Evolutionary conservation across 805 yeast species (phyloP).

Genomic region (Peterozyma xylosa): DNA sequence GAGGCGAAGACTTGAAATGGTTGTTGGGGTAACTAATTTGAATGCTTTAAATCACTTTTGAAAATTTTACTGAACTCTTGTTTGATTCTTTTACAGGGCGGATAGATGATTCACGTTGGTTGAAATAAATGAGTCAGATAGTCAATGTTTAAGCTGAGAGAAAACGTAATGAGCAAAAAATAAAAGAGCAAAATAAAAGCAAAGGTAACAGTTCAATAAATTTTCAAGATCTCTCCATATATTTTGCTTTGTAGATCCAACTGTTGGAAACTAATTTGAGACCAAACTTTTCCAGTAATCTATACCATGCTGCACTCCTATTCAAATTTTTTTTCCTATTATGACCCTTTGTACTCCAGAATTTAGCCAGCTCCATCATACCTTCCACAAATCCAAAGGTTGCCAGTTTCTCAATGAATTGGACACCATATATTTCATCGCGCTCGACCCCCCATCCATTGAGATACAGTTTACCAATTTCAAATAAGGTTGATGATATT

Average conservation of each 20-base stretch:
- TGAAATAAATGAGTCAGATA: no score
- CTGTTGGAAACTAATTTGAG: slow-evolving; percentile 56
- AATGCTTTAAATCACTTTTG: no score
- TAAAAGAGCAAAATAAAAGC: no score
- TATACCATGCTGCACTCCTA: slow-evolving; percentile 64
- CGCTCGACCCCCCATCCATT: slow-evolving; percentile 50
- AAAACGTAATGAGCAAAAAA: no score
- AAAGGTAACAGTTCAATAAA: no score
- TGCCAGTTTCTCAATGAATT: slow-evolving; percentile 56
- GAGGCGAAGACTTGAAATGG: slow-evolving; percentile 28
- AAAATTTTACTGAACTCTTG: no score
- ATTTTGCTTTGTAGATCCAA: slow-evolving; percentile 72
- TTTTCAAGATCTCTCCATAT: slow-evolving; percentile 18
- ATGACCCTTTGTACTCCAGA: slow-evolving; percentile 56
- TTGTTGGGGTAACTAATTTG: slow-evolving; percentile 22
- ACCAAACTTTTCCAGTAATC: slow-evolving; percentile 59
- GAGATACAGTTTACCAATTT: slow-evolving; percentile 49
- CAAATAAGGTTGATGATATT: slow-evolving; percentile 45
- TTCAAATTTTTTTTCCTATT: slow-evolving; percentile 47
- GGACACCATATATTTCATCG: slow-evolving; percentile 51
- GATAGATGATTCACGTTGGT: no score
- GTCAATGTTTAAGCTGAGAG: no score
- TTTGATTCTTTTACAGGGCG: no score
- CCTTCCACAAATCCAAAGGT: slow-evolving; percentile 62
- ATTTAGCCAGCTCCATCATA: slow-evolving; percentile 57